Evolutionary conservation across 495 filamentous ascomycete genomes (phyloP).

Genomic region (Hyaloscypha variabilis): DNA sequence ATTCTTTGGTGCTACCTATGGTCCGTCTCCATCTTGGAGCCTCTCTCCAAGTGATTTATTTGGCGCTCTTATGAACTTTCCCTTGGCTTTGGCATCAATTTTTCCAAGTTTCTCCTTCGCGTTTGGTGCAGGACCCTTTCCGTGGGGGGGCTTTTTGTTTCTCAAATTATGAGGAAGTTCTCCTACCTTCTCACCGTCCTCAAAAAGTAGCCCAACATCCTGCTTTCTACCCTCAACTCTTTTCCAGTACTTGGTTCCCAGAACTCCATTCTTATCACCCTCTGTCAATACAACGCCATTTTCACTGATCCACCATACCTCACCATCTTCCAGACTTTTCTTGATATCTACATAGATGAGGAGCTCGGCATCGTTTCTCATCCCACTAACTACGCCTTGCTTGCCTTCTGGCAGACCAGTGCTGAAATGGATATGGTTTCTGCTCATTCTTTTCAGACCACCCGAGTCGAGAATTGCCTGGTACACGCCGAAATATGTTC

Average conservation of each 20-base stretch:
- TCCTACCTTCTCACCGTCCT: conserved; percentile 60
- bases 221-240: conserved; percentile 60
- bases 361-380: conserved; percentile 77
- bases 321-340: conserved; percentile 61
- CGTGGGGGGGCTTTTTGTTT: conserved; percentile 42
- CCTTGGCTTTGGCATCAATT: background rate
- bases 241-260: conserved; percentile 46
- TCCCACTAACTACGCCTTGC: conserved; percentile 73
- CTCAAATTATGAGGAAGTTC: conserved; percentile 52
- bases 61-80: conserved; percentile 2
- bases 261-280: conserved; percentile 46
- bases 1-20: background rate
- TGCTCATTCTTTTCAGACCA: conserved; percentile 75
- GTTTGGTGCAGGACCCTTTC: conserved; percentile 39
- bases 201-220: conserved; percentile 66
- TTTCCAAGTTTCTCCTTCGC: background rate
- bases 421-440: conserved; percentile 89
- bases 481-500: conserved; percentile 82
- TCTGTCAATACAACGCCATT: conserved; percentile 74
- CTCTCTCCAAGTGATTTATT: background rate
- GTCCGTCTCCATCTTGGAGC: background rate
- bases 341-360: conserved; percentile 79
- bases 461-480: conserved; percentile 68
- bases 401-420: conserved; percentile 58
- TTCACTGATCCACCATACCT: conserved; percentile 83